Conservation (phyloP, 805 yeast genomes). For the Wickerhamiella allomyrinae region DNA sequence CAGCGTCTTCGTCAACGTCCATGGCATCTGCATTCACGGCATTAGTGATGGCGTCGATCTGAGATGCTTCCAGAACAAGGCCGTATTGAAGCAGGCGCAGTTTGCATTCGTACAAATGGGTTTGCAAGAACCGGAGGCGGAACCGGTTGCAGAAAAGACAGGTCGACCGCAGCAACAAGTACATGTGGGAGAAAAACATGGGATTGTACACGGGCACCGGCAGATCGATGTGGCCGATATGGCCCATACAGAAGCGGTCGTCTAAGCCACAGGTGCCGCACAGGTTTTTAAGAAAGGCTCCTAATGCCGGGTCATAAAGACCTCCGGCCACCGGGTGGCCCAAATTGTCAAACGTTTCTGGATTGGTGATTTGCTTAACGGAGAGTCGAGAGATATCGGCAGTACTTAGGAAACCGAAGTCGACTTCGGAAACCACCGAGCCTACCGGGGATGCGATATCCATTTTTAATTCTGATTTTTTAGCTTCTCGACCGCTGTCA, state of each 20-base stretch:
- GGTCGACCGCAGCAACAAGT: conserved; percentile 63
- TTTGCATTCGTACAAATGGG: conserved; percentile 64
- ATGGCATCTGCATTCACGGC: conserved; percentile 16
- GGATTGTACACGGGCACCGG: conserved; percentile 96
- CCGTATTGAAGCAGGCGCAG: conserved; percentile 79
- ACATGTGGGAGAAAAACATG: conserved; percentile 81
- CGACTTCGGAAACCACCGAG: conserved; percentile 81
- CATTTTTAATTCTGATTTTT: conserved; percentile 49
- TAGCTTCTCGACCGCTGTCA: no score
- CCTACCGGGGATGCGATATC: conserved; percentile 96
- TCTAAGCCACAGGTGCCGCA: conserved; percentile 95
- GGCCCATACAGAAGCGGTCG: conserved; percentile 93
- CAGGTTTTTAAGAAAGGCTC: conserved; percentile 77
- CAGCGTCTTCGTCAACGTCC: conserved; percentile 31
- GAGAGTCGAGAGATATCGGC: conserved; percentile 75
- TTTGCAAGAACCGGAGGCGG: conserved; percentile 52
- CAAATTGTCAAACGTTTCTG: conserved; percentile 86
- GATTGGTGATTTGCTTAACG: conserved; percentile 90
- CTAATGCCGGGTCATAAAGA: conserved; percentile 84
- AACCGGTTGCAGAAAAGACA: conserved; percentile 88
- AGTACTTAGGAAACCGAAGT: conserved; percentile 71
- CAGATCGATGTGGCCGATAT: conserved; percentile 92
- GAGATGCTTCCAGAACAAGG: conserved; percentile 59
- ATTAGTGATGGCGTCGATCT: conserved; percentile 46
- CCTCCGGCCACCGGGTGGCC: conserved; percentile 96